These are phyloP conservation scores for Nicotiana otophora DNA, from an alignment of 257 asterid species.

Conservation along the genomic window DNA sequence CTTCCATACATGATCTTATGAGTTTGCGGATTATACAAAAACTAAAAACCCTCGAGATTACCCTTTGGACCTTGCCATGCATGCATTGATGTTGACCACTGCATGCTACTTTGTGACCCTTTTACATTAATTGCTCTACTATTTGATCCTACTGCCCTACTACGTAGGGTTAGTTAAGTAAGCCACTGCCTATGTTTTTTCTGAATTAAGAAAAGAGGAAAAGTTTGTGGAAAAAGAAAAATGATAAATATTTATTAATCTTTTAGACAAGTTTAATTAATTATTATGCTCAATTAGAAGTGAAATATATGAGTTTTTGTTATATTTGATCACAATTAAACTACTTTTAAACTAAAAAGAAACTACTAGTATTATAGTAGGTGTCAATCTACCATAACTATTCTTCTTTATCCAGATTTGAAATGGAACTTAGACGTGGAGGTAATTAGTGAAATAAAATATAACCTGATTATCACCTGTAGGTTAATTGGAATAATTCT, in stretches of 20 bases:
- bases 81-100: conserved; percentile 30
- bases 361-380: too few relatives aligned
- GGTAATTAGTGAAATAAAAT: too few relatives aligned
- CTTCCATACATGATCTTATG: too few relatives aligned
- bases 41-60: conserved; percentile 21
- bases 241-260: too few relatives aligned
- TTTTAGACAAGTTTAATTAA: not conserved
- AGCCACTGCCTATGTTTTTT: not conserved
- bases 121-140: not conserved
- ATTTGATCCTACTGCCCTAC: not conserved
- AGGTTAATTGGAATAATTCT: too few relatives aligned
- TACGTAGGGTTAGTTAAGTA: not conserved
- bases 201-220: not conserved
- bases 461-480: too few relatives aligned
- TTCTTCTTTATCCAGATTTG: too few relatives aligned
- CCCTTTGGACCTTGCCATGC: conserved; percentile 16
- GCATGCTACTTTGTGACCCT: not conserved
- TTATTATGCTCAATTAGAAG: too few relatives aligned
- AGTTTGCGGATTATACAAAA: not conserved
- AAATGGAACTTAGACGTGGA: too few relatives aligned
- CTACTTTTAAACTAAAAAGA: too few relatives aligned
- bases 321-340: not conserved
- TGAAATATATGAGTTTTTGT: not conserved
- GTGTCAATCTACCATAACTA: too few relatives aligned
- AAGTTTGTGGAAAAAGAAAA: not conserved